These are phyloP conservation scores for Trichoderma pleuroti DNA, from an alignment of 2,329 filamentous ascomycete species.

Conservation along the genomic window DNA sequence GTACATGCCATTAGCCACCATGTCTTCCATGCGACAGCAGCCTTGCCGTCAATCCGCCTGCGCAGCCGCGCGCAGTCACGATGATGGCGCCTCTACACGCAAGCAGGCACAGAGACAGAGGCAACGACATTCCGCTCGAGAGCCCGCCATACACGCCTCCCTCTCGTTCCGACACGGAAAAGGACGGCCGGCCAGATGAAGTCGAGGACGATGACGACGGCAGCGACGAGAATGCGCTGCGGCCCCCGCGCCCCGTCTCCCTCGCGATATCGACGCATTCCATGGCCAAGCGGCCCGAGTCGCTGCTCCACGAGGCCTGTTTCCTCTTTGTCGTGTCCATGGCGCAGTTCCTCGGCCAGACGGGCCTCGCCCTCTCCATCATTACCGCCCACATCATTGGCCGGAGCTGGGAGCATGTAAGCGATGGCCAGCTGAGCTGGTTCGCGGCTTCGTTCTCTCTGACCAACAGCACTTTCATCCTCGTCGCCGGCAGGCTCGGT, in stretches of 20 bases:
- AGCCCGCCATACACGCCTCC: background rate
- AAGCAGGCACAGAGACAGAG: background rate
- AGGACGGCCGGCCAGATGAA: background rate
- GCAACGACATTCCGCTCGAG: background rate
- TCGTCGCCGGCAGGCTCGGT: constrained; percentile 51
- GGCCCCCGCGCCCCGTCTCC: background rate
- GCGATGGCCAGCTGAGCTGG: constrained; percentile 6
- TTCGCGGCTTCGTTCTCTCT: constrained; percentile 6
- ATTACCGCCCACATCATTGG: constrained; percentile 8
- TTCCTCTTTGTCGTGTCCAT: constrained; percentile 13
- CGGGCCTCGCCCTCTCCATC: background rate
- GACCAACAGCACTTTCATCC: constrained; percentile 46
- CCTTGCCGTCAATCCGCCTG: background rate
- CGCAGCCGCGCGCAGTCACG: background rate
- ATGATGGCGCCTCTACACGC: background rate
- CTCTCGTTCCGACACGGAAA: background rate
- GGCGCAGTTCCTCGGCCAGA: constrained; percentile 2
- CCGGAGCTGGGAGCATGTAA: constrained; percentile 2
- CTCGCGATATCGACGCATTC: background rate
- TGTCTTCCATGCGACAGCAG: background rate
- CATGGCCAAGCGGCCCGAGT: constrained; percentile 2
- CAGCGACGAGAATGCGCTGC: background rate
- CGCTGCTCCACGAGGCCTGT: constrained; percentile 8
- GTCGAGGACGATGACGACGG: background rate
- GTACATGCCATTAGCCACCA: background rate